These are phyloP conservation scores for Nemania diffusa DNA, from an alignment of 2,329 filamentous ascomycete genomes.

Conservation along the genomic window DNA sequence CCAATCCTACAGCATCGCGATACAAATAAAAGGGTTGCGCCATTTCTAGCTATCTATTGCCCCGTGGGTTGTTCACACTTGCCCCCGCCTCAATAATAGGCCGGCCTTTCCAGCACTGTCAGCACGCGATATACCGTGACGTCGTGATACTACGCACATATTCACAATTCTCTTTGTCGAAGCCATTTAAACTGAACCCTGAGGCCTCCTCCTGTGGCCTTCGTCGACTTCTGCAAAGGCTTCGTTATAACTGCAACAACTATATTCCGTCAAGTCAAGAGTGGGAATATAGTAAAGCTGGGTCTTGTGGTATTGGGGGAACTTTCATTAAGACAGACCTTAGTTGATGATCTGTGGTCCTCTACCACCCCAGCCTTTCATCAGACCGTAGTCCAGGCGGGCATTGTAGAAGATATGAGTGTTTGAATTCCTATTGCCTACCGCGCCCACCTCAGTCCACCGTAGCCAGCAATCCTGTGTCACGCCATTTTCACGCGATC, in stretches of 20 bases:
- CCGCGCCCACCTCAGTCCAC: conserved; percentile 27
- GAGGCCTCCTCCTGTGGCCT: not conserved
- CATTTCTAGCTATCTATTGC: not conserved
- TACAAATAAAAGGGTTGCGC: not conserved
- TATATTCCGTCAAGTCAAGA: conserved; percentile 20
- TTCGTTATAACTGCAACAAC: not conserved
- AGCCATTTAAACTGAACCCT: not conserved
- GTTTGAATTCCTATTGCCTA: conserved; percentile 42
- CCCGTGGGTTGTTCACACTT: not conserved
- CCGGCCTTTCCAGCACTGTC: not conserved
- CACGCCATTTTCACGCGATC: conserved; percentile 27
- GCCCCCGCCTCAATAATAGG: not conserved
- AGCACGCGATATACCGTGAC: conserved; percentile 26
- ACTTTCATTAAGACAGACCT: conserved; percentile 35
- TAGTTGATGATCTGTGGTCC: conserved; percentile 38
- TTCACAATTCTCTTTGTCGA: not conserved
- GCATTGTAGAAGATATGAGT: conserved; percentile 50
- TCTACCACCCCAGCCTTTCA: conserved; percentile 37
- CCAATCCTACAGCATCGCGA: not conserved
- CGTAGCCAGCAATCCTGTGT: conserved; percentile 42
- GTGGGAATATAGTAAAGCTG: conserved; percentile 30
- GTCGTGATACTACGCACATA: conserved; percentile 6
- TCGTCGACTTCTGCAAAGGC: not conserved
- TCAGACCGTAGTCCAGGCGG: conserved; percentile 47
- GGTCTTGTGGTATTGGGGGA: conserved; percentile 34